Conservation (phyloP, 176 grass and related monocot genomes). For the Triticum turgidum region DNA sequence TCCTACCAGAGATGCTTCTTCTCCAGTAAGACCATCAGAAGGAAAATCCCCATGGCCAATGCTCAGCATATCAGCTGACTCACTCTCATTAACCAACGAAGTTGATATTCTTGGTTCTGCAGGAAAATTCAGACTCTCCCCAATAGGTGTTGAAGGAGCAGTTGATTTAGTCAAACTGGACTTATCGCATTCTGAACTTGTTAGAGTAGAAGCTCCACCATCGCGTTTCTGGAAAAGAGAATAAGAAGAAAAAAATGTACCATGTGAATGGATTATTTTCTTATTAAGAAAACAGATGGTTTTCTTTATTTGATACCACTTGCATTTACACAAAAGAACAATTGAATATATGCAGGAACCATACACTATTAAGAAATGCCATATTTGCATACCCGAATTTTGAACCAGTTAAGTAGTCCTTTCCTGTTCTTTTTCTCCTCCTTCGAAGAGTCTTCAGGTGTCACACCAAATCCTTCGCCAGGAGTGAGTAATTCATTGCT, state of each 20-base stretch:
- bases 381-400: conserved; percentile 66
- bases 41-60: conserved; percentile 58
- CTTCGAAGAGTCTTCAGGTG: conserved; percentile 80
- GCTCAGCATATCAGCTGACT: conserved; percentile 65
- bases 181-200: conserved; percentile 86
- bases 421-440: conserved; percentile 93
- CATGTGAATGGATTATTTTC: conserved; percentile 1
- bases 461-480: conserved; percentile 75
- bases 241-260: not conserved
- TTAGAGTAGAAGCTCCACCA: conserved; percentile 52
- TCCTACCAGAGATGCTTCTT: conserved; percentile 70
- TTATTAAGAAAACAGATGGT: not conserved
- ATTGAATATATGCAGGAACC: conserved; percentile 6
- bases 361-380: not conserved
- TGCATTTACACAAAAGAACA: not conserved
- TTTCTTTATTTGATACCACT: conserved; percentile 2
- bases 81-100: conserved; percentile 66
- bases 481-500: conserved; percentile 76
- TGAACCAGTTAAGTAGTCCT: conserved; percentile 98
- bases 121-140: conserved; percentile 72
- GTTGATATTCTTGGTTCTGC: conserved; percentile 72
- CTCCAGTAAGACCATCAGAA: conserved; percentile 51
- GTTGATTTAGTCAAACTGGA: conserved; percentile 84
- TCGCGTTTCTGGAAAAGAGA: conserved; percentile 65
- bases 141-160: conserved; percentile 78